phyloP scores from a whole-genome alignment of 768 basidiomycete genomes.

The Saitozyma podzolica region DNA sequence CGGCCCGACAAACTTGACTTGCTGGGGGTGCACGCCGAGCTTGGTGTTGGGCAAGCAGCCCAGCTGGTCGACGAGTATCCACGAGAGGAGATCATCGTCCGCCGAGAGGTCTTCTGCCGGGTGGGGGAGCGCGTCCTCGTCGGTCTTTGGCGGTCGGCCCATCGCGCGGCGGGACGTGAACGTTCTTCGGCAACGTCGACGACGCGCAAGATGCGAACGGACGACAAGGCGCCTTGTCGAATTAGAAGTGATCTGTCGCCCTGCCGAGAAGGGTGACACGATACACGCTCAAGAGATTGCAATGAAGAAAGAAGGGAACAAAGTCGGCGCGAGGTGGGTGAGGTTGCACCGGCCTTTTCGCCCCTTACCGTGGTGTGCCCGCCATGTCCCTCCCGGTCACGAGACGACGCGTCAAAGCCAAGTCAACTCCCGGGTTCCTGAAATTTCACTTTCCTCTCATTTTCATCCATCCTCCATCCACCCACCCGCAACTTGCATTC shows the following conservation, averaged over 20 bases:
- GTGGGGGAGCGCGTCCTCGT: conserved; percentile 28
- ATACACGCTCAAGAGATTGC: neutral
- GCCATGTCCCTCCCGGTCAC: too few species aligned
- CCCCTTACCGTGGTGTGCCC: too few species aligned
- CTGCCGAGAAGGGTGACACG: neutral
- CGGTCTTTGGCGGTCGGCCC: conserved; percentile 8
- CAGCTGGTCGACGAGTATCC: conserved; percentile 50
- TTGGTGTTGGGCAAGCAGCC: conserved; percentile 42
- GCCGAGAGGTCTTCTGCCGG: conserved; percentile 46
- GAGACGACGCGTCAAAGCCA: too few species aligned
- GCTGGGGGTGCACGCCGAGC: conserved; percentile 49
- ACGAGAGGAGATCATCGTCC: conserved; percentile 50
- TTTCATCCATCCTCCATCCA: too few species aligned
- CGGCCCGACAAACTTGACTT: conserved; percentile 46
- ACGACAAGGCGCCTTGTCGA: neutral
- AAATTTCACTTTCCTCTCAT: too few species aligned
- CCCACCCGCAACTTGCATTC: too few species aligned
- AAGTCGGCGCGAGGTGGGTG: too few species aligned
- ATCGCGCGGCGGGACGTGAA: neutral
- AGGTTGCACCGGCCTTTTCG: too few species aligned
- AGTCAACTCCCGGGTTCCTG: too few species aligned
- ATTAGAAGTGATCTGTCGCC: neutral
- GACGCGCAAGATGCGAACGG: neutral
- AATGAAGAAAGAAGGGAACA: too few species aligned
- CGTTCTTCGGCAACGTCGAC: conserved; percentile 8